Base-by-base conservation (phyloP, 345 rosid genomes). In the Euclidium syriacum region DNA sequence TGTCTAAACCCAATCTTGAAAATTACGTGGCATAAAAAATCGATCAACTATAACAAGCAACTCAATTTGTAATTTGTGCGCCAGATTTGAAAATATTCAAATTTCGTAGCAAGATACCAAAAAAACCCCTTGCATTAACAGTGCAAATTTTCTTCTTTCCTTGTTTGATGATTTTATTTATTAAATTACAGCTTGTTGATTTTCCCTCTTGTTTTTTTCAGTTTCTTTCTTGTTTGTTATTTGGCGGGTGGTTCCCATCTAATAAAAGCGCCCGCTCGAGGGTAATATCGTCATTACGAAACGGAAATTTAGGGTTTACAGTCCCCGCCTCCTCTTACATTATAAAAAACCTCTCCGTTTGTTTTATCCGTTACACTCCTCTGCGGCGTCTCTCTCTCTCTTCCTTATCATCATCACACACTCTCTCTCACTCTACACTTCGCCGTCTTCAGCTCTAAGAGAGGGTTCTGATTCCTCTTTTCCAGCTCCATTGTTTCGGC, bases 321-420 rank as follows among this genome's bases (percentile, higher is more conserved):
- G 60, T 68, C 41, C 73, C 62, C 68, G 74, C 74, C 74, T 55
- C 74, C 68, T 35, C 22, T 10, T 30, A 3, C 17, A 70, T 24
- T 55, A 70, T 62, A 70, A 52, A 70, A 46, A 1, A 14, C 57
- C 42, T 44, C 68, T 62, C 68, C 22, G 74, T 70, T 70, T 62
- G 58, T 70, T 70, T 38, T 54, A 70, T 70, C 69, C 68, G 74
- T 70, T 70, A 62, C 17, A 60, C 41, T 14, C 14, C 27, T 47
- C 51, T 38, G 69, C 68, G 74, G 69, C 74, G 69, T 70, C 22
- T 57, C 55, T 35, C 64, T 49, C 64, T 67, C 40, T 35, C 63
- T 29, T 18, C 68, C 63, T 70, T 54, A 70, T 70, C 74, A 70
- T 58, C 65, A 35, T 7, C 44, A 29, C 19, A 12, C 16, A 3